Evolutionary conservation across 164 flowering plant species (phyloP).

Genomic region (Piper longum): DNA sequence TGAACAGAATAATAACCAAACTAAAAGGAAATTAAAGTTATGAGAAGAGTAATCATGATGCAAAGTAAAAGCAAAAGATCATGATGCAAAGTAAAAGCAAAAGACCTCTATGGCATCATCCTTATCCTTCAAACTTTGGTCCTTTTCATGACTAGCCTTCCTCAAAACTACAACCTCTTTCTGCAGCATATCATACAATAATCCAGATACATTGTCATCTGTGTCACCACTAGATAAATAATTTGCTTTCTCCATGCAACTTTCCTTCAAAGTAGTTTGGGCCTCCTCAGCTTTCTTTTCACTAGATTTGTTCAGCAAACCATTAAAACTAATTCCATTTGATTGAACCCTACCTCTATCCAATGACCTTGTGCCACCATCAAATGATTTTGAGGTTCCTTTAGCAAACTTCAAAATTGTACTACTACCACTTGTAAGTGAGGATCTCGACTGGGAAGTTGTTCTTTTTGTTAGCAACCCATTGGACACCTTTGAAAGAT

Average conservation of each 20-base stretch:
- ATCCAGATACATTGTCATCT: slow-evolving; percentile 48
- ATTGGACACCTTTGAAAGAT: slow-evolving; percentile 27
- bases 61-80: neutral
- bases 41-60: no score
- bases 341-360: slow-evolving; percentile 16
- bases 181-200: no score
- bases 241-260: slow-evolving; percentile 10
- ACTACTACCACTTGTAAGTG: slow-evolving; percentile 20
- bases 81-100: neutral
- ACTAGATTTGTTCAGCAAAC: neutral
- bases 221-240: slow-evolving; percentile 18
- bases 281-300: slow-evolving; percentile 3
- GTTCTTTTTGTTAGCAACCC: slow-evolving; percentile 24
- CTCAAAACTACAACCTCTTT: no score
- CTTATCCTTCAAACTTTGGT: slow-evolving; percentile 42
- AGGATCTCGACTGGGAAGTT: slow-evolving; percentile 13
- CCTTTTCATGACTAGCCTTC: no score
- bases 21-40: neutral
- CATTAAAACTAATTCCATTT: slow-evolving; percentile 8
- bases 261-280: slow-evolving; percentile 7
- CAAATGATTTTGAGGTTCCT: slow-evolving; percentile 32
- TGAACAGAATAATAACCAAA: neutral
- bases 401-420: slow-evolving; percentile 27
- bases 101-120: slow-evolving; percentile 64
- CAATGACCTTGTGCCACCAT: slow-evolving; percentile 31